Evolutionary conservation across 2,329 filamentous ascomycete species (phyloP).

Genomic region (Neocatenulostroma microsporum): DNA sequence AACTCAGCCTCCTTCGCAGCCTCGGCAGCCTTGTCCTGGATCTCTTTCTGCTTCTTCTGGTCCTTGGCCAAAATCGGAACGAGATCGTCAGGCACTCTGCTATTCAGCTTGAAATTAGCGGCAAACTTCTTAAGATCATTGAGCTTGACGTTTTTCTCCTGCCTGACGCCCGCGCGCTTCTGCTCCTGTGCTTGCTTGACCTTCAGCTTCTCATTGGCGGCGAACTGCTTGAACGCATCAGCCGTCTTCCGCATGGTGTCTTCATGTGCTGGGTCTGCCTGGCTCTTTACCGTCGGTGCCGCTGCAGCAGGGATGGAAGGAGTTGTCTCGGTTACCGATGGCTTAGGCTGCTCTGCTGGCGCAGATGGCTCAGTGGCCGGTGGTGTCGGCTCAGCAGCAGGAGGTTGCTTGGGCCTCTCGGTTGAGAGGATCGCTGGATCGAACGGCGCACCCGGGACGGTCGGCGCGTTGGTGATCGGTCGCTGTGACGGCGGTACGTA

Average conservation of each 20-base stretch:
- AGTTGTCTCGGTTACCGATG: slow-evolving; percentile 5
- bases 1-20: slow-evolving; percentile 55
- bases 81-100: slow-evolving; percentile 82
- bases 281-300: slow-evolving; percentile 13
- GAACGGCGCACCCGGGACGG: slow-evolving; percentile 66
- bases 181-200: slow-evolving; percentile 49
- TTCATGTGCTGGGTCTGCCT: slow-evolving; percentile 41
- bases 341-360: background rate
- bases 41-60: slow-evolving; percentile 85
- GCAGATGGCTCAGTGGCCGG: slow-evolving; percentile 21
- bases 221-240: slow-evolving; percentile 58
- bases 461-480: slow-evolving; percentile 65
- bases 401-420: slow-evolving; percentile 39
- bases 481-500: slow-evolving; percentile 88
- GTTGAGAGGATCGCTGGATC: slow-evolving; percentile 88
- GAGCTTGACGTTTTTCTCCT: slow-evolving; percentile 85
- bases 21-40: slow-evolving; percentile 77
- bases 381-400: slow-evolving; percentile 9
- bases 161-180: slow-evolving; percentile 47
- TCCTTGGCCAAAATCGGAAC: slow-evolving; percentile 96
- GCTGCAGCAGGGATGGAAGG: slow-evolving; percentile 6
- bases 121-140: slow-evolving; percentile 96
- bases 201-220: slow-evolving; percentile 53
- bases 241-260: slow-evolving; percentile 55
- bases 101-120: slow-evolving; percentile 85